These are phyloP conservation scores for Rhodosporidiobolus sp. DNA, from an alignment of 768 basidiomycete genomes.

Conservation along the genomic window DNA sequence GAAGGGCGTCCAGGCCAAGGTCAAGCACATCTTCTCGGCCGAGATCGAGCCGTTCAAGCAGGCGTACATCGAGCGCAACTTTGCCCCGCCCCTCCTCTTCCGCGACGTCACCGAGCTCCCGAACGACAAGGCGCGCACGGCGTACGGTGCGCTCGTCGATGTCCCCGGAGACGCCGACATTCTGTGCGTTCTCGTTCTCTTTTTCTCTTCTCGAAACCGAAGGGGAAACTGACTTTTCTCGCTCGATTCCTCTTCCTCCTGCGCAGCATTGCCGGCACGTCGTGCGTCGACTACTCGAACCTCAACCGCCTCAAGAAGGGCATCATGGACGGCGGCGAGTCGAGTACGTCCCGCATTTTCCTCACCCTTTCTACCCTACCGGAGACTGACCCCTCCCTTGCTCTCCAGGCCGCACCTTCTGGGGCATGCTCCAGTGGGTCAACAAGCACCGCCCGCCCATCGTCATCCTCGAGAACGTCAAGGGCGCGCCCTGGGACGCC, in stretches of 20 bases:
- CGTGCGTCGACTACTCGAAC: constrained; percentile 95
- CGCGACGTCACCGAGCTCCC: constrained; percentile 85
- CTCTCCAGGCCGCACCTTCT: constrained; percentile 68
- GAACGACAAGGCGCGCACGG: constrained; percentile 66
- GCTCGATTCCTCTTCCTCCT: too few relatives aligned
- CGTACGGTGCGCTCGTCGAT: constrained; percentile 77
- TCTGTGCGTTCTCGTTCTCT: constrained; percentile 47
- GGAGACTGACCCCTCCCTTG: too few relatives aligned
- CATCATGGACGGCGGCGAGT: constrained; percentile 85
- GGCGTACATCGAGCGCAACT: constrained; percentile 95
- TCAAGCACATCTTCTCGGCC: constrained; percentile 61
- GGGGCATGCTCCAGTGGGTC: constrained; percentile 93
- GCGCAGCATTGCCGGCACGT: constrained; percentile 73
- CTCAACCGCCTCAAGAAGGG: constrained; percentile 88
- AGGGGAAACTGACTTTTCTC: background rate
- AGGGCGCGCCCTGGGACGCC: constrained; percentile 76
- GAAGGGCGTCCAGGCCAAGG: constrained; percentile 68
- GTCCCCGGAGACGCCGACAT: constrained; percentile 90
- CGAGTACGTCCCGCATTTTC: constrained; percentile 50
- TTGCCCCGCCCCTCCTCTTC: constrained; percentile 84
- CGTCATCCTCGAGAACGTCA: constrained; percentile 94
- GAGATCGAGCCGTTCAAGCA: constrained; percentile 71
- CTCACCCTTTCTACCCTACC: background rate
- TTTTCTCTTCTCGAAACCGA: background rate
- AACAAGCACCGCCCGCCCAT: constrained; percentile 77